These are phyloP conservation scores for Aristolochia contorta DNA, from an alignment of 164 flowering plant genomes.

Conservation along the genomic window DNA sequence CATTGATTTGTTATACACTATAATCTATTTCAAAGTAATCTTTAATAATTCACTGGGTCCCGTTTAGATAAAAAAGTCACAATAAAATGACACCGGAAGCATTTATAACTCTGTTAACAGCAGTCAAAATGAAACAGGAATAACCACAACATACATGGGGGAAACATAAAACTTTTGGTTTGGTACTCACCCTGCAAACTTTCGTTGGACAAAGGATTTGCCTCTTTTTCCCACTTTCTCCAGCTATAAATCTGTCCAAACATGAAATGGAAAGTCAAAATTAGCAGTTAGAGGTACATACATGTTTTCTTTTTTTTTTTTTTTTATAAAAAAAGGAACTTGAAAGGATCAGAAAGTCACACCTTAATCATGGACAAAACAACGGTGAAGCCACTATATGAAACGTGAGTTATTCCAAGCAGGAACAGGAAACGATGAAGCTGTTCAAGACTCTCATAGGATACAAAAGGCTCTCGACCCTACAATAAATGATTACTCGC, in stretches of 20 bases:
- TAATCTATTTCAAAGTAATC: too few relatives aligned
- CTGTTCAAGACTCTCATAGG: slow-evolving; percentile 84
- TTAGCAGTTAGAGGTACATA: too few relatives aligned
- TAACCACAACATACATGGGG: neutral
- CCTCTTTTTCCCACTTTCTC: slow-evolving; percentile 87
- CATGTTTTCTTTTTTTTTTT: too few relatives aligned
- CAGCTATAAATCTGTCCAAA: slow-evolving; percentile 77
- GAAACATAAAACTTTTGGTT: neutral
- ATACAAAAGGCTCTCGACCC: slow-evolving; percentile 93
- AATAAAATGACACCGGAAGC: too few relatives aligned
- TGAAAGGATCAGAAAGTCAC: neutral
- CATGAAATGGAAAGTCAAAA: neutral
- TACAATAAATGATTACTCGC: slow-evolving; percentile 13
- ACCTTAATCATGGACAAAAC: slow-evolving; percentile 88
- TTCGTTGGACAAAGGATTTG: slow-evolving; percentile 23
- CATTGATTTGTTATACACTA: too few relatives aligned
- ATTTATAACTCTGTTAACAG: too few relatives aligned
- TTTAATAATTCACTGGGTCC: too few relatives aligned
- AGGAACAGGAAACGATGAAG: slow-evolving; percentile 86
- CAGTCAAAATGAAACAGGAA: too few relatives aligned
- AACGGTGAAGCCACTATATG: slow-evolving; percentile 66
- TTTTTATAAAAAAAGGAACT: too few relatives aligned
- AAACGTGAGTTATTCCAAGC: slow-evolving; percentile 87
- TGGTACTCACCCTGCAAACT: slow-evolving; percentile 42
- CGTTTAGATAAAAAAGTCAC: too few relatives aligned